Base-by-base conservation (phyloP, 2,329 filamentous ascomycete genomes). In the Paecilomyces variotii region DNA sequence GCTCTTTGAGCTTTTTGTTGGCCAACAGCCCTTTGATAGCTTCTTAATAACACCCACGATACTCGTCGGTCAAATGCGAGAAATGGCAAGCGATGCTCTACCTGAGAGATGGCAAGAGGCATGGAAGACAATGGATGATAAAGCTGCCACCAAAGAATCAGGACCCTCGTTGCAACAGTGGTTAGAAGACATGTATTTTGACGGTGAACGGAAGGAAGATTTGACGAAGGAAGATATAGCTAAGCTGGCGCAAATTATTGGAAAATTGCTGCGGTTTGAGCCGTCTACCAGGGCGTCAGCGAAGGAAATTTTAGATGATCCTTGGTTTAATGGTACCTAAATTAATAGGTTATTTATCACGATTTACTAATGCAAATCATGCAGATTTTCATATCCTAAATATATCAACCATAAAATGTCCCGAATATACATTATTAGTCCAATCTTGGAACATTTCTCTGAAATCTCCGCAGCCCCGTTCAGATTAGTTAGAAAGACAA, bases 1-100 rank as follows among this genome's bases (percentile, higher is more conserved):
- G 73, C 60, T 77, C 6, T 77, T 77, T 61, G 72, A 77, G 61
- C 66, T 77, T 25, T 64, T 77, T 24, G 64, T 66, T 2, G 73
- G 74, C 14, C 71, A 76, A 53, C 72, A 73, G 9, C 71, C 70
- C 2, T 76, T 77, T 55, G 72, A 75, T 52, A 72, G 64, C 59
- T 62, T 74, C 58, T 64, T 75, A 58, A 65, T 63, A 62, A 75
- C 70, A 4, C 69, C 68, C 14, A 34, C 59, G 30, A 68, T 68
- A 9, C 64, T 77, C 6, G 64, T 73, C 0, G 63, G 57, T 4
- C 70, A 77, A 61, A 76, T 77, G 71, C 64, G 66, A 9, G 70
- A 76, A 58, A 67, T 68, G 51, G 62, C 64, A 24, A 70, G 58
- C 54, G 70, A 75, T 53, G 64, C 67, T 14, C 61, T 76, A 57